Evolutionary conservation across 352 stramenopile genomes (phyloP).

Genomic region (Pythium guiyangense): DNA sequence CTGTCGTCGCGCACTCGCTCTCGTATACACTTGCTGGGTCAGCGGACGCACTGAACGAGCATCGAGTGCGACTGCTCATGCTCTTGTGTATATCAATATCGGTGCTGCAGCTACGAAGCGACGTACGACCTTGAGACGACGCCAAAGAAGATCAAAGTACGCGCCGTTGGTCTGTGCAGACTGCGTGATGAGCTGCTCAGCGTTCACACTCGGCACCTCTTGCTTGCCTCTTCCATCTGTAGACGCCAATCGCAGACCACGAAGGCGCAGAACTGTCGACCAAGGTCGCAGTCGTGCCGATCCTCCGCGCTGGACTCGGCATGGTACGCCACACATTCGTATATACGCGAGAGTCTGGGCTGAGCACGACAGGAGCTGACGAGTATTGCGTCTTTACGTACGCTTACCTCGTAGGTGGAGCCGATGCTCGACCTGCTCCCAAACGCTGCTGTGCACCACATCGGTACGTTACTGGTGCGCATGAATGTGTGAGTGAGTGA

Average conservation of each 20-base stretch:
- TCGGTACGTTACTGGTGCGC: constrained; percentile 76
- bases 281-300: constrained; percentile 94
- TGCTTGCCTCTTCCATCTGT: background rate
- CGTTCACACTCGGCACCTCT: too few species aligned
- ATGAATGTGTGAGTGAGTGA: constrained; percentile 14
- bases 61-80: too few species aligned
- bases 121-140: too few species aligned
- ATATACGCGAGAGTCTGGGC: too few species aligned
- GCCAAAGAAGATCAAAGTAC: too few species aligned
- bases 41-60: too few species aligned
- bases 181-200: constrained; percentile 61
- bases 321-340: constrained; percentile 37
- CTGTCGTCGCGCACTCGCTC: too few species aligned
- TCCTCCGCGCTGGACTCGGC: constrained; percentile 91
- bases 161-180: constrained; percentile 97
- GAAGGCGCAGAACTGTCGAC: constrained; percentile 88
- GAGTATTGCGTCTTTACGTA: too few species aligned
- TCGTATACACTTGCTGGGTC: too few species aligned
- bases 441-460: constrained; percentile 95
- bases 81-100: too few species aligned
- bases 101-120: too few species aligned
- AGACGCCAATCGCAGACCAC: constrained; percentile 76
- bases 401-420: constrained; percentile 79
- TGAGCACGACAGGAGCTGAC: background rate
- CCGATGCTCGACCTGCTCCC: constrained; percentile 96